Conservation (phyloP, 2,329 filamentous ascomycete genomes). For the Dichotomopilus funicola region DNA sequence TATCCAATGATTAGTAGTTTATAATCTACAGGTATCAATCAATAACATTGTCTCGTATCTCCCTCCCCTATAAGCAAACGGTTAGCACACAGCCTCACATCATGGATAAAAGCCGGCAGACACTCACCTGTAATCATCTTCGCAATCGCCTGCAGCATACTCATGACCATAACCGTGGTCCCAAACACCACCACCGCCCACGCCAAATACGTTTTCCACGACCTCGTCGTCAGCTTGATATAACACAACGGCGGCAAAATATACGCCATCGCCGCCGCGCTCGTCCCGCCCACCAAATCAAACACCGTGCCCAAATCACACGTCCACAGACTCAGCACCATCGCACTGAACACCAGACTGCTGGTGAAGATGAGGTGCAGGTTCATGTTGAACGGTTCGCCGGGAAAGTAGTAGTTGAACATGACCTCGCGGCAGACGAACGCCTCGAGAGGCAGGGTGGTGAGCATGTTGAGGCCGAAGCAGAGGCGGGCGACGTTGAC, state of each 20-base stretch:
- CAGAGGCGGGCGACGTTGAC: conserved; percentile 92
- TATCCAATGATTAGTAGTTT: conserved; percentile 1
- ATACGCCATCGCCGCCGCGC: conserved; percentile 88
- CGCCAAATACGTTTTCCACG: conserved; percentile 29
- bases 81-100: neutral
- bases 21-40: neutral
- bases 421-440: conserved; percentile 98
- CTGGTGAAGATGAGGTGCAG: conserved; percentile 85
- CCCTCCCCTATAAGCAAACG: conserved; percentile 22
- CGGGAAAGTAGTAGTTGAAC: conserved; percentile 70
- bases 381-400: conserved; percentile 70
- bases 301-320: conserved; percentile 94
- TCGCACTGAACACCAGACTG: conserved; percentile 69
- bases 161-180: conserved; percentile 27
- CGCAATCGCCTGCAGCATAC: conserved; percentile 25
- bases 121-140: conserved; percentile 28
- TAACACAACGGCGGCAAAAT: conserved; percentile 93
- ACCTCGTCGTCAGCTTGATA: conserved; percentile 75
- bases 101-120: neutral
- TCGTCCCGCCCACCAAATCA: conserved; percentile 91
- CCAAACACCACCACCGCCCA: conserved; percentile 27
- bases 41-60: conserved; percentile 24
- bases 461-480: conserved; percentile 98
- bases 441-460: conserved; percentile 88
- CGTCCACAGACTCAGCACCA: conserved; percentile 72